Conservation (phyloP, 169 alveolate genomes). For the Plasmodium sp. region DNA sequence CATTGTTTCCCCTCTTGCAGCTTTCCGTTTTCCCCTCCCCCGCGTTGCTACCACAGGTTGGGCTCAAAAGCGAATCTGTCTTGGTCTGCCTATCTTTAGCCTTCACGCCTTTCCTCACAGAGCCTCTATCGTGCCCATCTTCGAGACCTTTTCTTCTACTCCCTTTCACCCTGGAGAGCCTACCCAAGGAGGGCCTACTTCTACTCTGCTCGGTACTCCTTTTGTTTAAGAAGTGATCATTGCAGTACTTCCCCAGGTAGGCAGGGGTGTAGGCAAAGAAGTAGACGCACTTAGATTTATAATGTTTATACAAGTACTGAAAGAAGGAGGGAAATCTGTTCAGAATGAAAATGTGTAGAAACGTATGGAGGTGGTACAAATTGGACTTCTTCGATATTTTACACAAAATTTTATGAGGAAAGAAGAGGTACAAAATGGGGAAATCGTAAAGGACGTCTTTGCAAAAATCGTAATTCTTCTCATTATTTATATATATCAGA, state of each 20-base stretch:
- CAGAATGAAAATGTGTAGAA: conserved; percentile 47
- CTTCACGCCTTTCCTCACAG: not conserved
- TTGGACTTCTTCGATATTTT: conserved; percentile 45
- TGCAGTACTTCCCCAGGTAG: conserved; percentile 29
- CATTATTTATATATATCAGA: conserved; percentile 32
- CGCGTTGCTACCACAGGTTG: not conserved
- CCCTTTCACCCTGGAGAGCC: not conserved
- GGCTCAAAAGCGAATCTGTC: not conserved
- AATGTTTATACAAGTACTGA: conserved; percentile 48
- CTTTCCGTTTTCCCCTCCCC: not conserved
- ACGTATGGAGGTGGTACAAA: conserved; percentile 60
- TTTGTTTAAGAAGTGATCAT: not conserved
- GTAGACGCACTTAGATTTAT: conserved; percentile 44
- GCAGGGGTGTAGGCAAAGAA: conserved; percentile 62
- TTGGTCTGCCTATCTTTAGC: not conserved
- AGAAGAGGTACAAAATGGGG: conserved; percentile 53
- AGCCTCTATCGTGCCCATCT: not conserved
- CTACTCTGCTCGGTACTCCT: not conserved
- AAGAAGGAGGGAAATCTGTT: conserved; percentile 53
- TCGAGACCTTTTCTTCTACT: not conserved
- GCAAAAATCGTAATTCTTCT: conserved; percentile 54
- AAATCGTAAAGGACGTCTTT: conserved; percentile 30
- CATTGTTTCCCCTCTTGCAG: not conserved
- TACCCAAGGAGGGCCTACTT: not conserved
- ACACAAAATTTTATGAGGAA: conserved; percentile 51